Evolutionary conservation across 1,284 basidiomycete species (phyloP).

Genomic region (Pseudomicrostroma phylloplanum): DNA sequence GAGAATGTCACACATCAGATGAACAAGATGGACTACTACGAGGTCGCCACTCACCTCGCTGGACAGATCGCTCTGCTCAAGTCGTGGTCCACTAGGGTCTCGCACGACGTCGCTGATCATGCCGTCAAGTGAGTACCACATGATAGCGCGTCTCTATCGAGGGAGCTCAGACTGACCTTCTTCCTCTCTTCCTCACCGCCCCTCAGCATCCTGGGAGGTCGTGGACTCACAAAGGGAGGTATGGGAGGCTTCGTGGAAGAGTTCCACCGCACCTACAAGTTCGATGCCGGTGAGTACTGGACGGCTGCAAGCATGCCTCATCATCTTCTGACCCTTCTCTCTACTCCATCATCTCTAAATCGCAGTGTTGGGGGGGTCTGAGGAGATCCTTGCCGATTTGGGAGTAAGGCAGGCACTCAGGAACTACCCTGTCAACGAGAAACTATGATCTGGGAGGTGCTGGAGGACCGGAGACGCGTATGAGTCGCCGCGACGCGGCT

Average conservation of each 20-base stretch:
- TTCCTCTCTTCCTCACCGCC: too few species aligned
- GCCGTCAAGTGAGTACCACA: conserved; percentile 58
- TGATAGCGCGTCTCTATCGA: conserved; percentile 13
- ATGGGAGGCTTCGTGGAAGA: conserved; percentile 59
- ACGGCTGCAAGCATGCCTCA: background rate
- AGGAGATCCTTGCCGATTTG: conserved; percentile 56
- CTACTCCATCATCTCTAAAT: background rate
- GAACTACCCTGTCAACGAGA: conserved; percentile 42
- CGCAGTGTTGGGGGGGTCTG: conserved; percentile 44
- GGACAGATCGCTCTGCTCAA: conserved; percentile 74
- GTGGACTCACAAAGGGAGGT: conserved; percentile 61
- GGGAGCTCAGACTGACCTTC: too few species aligned
- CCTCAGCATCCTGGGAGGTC: conserved; percentile 62
- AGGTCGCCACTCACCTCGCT: conserved; percentile 59
- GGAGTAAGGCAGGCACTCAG: conserved; percentile 55
- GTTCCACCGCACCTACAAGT: conserved; percentile 65
- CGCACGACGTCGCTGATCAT: conserved; percentile 60
- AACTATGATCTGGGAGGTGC: conserved; percentile 12
- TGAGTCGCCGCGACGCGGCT: too few species aligned
- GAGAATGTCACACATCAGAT: conserved; percentile 87
- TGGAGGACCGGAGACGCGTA: too few species aligned
- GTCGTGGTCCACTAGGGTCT: conserved; percentile 49
- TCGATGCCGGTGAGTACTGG: conserved; percentile 44
- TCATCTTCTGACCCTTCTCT: background rate
- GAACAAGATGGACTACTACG: conserved; percentile 67